Evolutionary conservation across 768 basidiomycete species (phyloP).

Genomic region (Pisolithus orientalis): DNA sequence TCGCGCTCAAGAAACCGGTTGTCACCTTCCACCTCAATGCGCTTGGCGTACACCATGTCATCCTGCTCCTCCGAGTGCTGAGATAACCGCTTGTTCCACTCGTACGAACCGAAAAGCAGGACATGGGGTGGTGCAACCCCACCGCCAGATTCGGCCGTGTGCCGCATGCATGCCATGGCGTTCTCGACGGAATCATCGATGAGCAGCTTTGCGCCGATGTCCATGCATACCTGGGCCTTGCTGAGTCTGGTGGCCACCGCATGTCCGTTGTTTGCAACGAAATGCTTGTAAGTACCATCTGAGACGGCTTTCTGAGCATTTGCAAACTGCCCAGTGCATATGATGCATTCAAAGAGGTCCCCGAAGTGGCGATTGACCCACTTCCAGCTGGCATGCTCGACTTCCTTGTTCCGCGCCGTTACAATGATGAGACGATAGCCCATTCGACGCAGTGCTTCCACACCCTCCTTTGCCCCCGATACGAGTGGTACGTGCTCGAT

Average conservation of each 20-base stretch:
- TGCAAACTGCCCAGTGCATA: conserved; percentile 73
- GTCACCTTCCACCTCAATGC: conserved; percentile 41
- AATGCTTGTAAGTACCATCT: conserved; percentile 3
- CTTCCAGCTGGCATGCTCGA: conserved; percentile 52
- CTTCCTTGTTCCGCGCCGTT: conserved; percentile 59
- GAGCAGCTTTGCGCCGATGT: conserved; percentile 56
- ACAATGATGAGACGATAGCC: conserved; percentile 70
- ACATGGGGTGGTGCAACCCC: conserved; percentile 39
- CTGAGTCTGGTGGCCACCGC: conserved; percentile 51
- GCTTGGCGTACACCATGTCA: conserved; percentile 49
- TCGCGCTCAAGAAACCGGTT: conserved; percentile 55
- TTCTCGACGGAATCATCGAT: conserved; percentile 84
- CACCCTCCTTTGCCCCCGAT: conserved; percentile 54
- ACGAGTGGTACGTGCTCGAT: conserved; percentile 47
- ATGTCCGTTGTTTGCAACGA: conserved; percentile 15
- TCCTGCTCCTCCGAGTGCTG: conserved; percentile 37
- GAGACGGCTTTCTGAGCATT: conserved; percentile 35
- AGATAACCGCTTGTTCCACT: conserved; percentile 66
- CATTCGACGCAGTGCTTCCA: conserved; percentile 47
- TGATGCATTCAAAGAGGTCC: conserved; percentile 52
- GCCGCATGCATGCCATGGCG: conserved; percentile 49
- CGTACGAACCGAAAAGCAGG: conserved; percentile 69
- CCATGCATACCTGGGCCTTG: conserved; percentile 68
- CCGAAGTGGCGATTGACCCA: conserved; percentile 68
- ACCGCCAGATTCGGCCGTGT: conserved; percentile 10